Percentiles rank a stretch among this genome's conserved stretches.
Evolutionary conservation across 2,329 filamentous ascomycete genomes (phyloP).

Genomic region (Sclerotinia borealis): DNA sequence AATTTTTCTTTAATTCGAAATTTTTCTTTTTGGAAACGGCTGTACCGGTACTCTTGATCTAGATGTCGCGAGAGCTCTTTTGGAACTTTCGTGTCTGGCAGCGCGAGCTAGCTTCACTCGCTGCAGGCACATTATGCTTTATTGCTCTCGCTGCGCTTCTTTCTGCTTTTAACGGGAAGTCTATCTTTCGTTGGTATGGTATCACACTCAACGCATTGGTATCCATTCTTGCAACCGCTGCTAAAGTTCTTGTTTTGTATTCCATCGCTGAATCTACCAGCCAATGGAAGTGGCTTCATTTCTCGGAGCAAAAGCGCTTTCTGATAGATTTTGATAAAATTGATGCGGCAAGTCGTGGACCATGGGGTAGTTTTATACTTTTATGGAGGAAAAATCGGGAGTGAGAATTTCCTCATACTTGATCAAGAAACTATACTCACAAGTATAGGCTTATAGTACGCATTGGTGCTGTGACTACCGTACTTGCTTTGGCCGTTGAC

Average conservation of each 20-base stretch:
- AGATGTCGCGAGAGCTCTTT: background rate
- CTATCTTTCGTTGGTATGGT: conserved; percentile 1
- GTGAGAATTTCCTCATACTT: background rate
- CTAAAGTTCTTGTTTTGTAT: conserved; percentile 2
- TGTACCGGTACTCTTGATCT: background rate
- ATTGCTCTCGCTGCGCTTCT: conserved; percentile 3
- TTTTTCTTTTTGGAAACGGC: background rate
- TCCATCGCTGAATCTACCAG: background rate
- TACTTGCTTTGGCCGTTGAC: background rate
- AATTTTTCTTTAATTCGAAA: background rate
- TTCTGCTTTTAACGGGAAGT: background rate
- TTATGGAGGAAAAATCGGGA: conserved; percentile 1
- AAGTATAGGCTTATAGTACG: background rate
- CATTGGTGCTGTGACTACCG: background rate
- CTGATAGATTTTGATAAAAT: conserved; percentile 2
- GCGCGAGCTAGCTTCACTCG: background rate
- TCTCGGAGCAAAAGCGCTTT: background rate
- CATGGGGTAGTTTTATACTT: conserved; percentile 1
- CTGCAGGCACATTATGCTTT: background rate
- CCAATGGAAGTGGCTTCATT: conserved; percentile 3
- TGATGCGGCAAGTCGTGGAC: background rate
- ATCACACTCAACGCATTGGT: background rate
- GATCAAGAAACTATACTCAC: background rate
- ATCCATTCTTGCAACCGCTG: background rate
- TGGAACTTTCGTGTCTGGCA: background rate